phyloP scores from a whole-genome alignment of 306 rosid species.

The Lathyrus aphaca region DNA sequence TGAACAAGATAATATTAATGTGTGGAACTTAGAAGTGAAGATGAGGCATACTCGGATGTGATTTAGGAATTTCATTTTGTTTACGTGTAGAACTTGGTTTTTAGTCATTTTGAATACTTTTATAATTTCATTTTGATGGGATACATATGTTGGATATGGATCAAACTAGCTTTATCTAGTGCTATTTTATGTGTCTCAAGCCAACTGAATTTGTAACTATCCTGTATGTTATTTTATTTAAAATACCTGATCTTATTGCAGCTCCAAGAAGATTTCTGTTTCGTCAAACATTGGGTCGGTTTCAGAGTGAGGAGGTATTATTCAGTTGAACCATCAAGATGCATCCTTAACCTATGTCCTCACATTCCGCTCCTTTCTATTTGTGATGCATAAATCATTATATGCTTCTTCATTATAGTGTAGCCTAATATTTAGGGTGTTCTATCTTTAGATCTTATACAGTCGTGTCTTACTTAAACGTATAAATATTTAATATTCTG shows the following conservation, averaged over 20 bases:
- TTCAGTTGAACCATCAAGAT: slow-evolving; percentile 31
- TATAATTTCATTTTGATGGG: too few species aligned
- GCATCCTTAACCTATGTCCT: slow-evolving; percentile 17
- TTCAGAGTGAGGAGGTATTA: slow-evolving; percentile 84
- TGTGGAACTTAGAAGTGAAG: too few species aligned
- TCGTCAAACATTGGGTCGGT: slow-evolving; percentile 82
- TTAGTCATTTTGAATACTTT: too few species aligned
- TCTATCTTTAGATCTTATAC: slow-evolving; percentile 1
- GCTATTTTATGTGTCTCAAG: slow-evolving; percentile 6
- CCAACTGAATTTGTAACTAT: slow-evolving; percentile 13
- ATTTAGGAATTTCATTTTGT: too few species aligned
- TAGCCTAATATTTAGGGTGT: slow-evolving; percentile 23
- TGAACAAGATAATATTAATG: too few species aligned
- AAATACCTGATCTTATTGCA: slow-evolving; percentile 40
- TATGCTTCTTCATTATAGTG: slow-evolving; percentile 27
- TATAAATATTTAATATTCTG: slow-evolving; percentile 28
- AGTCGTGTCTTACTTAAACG: slow-evolving; percentile 9
- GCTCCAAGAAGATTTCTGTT: slow-evolving; percentile 89
- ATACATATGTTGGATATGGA: too few species aligned
- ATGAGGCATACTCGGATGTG: too few species aligned
- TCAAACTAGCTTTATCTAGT: background rate
- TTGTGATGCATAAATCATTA: slow-evolving; percentile 24
- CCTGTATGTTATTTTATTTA: slow-evolving; percentile 18
- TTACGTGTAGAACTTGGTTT: too few species aligned
- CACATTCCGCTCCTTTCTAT: slow-evolving; percentile 5